Conservation (phyloP, 345 rosid genomes). For the Turnera subulata region DNA sequence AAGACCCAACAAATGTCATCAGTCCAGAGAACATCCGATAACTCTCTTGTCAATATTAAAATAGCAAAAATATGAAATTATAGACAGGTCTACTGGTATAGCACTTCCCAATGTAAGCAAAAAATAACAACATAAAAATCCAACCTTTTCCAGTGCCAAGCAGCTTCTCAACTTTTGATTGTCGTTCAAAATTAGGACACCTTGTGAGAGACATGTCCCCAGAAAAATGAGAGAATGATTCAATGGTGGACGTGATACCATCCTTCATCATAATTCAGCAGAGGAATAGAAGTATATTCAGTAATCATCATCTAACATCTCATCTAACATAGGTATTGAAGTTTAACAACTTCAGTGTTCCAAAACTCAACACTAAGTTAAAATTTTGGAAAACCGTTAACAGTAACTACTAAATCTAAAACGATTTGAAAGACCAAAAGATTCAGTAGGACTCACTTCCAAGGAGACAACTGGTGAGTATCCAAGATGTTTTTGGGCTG, state of each 20-base stretch:
- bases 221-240: slow-evolving; percentile 59
- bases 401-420: not conserved
- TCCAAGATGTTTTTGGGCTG: slow-evolving; percentile 67
- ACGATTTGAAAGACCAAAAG: slow-evolving; percentile 4
- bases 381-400: too few relatives aligned
- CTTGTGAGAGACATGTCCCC: slow-evolving; percentile 31
- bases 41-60: too few relatives aligned
- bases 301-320: not conserved
- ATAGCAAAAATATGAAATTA: not conserved
- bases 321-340: not conserved
- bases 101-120: not conserved
- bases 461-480: slow-evolving; percentile 64
- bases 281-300: not conserved
- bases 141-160: slow-evolving; percentile 86
- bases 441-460: slow-evolving; percentile 44
- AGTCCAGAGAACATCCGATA: too few relatives aligned
- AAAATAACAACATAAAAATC: slow-evolving; percentile 20
- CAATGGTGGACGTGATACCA: slow-evolving; percentile 60
- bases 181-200: slow-evolving; percentile 28
- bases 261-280: slow-evolving; percentile 48
- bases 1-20: too few relatives aligned
- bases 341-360: not conserved
- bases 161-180: slow-evolving; percentile 69
- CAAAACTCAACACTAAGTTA: not conserved
- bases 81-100: not conserved